A percentile compares a stretch with the other conserved stretches of the same genome.
Conservation (phyloP, 352 stramenopile genomes). For the Halophytophthora batemanensis region DNA sequence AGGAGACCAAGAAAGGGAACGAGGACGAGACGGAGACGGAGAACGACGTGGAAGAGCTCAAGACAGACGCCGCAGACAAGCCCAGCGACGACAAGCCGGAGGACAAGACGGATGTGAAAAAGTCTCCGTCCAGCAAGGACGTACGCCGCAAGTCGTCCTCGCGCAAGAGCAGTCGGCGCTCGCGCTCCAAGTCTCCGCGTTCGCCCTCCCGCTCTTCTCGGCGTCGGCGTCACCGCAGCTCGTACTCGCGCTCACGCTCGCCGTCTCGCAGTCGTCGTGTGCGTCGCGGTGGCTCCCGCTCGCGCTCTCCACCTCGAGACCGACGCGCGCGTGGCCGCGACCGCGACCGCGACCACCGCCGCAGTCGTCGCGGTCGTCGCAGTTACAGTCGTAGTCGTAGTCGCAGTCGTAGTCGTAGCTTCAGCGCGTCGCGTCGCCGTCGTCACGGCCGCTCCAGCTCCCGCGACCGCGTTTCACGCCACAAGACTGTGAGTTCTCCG, state of each 20-base stretch:
- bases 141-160: conserved; percentile 12
- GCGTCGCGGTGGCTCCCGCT: conserved; percentile 46
- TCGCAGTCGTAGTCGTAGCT: conserved; percentile 40
- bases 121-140: conserved; percentile 2
- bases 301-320: conserved; percentile 24
- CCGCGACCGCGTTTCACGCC: conserved; percentile 33
- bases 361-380: conserved; percentile 27
- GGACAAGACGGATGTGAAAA: conserved; percentile 13
- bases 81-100: conserved; percentile 12
- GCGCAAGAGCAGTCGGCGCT: conserved; percentile 54
- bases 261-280: conserved; percentile 31
- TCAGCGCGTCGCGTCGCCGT: conserved; percentile 41
- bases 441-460: conserved; percentile 56
- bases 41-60: conserved; percentile 1
- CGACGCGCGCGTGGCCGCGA: conserved; percentile 25
- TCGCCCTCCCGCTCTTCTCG: conserved; percentile 57
- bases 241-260: conserved; percentile 49
- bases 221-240: conserved; percentile 34
- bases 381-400: conserved; percentile 44
- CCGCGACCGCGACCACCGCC: conserved; percentile 30
- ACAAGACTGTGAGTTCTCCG: conserved; percentile 52
- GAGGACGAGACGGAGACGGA: conserved; percentile 14
- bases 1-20: conserved; percentile 14
- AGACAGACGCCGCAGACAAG: no score
- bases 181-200: conserved; percentile 42